phyloP scores from a whole-genome alignment of 1,139 yeast genomes.

The Kurtzmaniella quercitrusa region DNA sequence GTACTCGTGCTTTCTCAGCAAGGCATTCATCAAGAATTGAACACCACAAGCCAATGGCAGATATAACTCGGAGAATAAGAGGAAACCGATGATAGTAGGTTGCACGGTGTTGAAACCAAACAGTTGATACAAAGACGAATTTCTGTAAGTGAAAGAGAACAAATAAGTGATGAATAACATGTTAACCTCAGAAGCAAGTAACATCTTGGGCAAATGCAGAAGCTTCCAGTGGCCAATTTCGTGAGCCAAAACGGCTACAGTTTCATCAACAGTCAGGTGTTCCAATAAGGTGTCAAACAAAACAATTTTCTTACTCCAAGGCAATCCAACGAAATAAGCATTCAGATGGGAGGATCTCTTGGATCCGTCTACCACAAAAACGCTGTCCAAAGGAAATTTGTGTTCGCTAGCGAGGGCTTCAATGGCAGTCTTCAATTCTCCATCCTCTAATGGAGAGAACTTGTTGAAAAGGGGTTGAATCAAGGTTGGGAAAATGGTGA shows the following conservation, averaged over 20 bases:
- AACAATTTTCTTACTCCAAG: conserved; percentile 95
- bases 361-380: conserved; percentile 91
- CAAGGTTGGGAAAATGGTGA: conserved; percentile 73
- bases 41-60: conserved; percentile 71
- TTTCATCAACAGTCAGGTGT: conserved; percentile 71
- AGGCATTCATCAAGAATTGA: conserved; percentile 61
- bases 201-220: conserved; percentile 74
- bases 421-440: conserved; percentile 78
- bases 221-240: conserved; percentile 97
- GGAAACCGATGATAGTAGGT: conserved; percentile 79
- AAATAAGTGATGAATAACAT: conserved; percentile 61
- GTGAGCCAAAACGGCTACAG: conserved; percentile 92
- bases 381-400: conserved; percentile 78
- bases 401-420: conserved; percentile 73
- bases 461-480: conserved; percentile 92
- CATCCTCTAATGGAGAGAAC: conserved; percentile 84
- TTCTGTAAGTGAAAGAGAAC: conserved; percentile 76
- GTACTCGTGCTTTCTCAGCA: conserved; percentile 83
- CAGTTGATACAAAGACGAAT: conserved; percentile 68
- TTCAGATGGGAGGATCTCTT: conserved; percentile 94
- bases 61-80: conserved; percentile 68
- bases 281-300: conserved; percentile 86
- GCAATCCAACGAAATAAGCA: conserved; percentile 92
- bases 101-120: conserved; percentile 67
- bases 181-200: conserved; percentile 62